Base-by-base conservation (phyloP, 1,139 yeast species). In the Scheffersomyces insectosa region DNA sequence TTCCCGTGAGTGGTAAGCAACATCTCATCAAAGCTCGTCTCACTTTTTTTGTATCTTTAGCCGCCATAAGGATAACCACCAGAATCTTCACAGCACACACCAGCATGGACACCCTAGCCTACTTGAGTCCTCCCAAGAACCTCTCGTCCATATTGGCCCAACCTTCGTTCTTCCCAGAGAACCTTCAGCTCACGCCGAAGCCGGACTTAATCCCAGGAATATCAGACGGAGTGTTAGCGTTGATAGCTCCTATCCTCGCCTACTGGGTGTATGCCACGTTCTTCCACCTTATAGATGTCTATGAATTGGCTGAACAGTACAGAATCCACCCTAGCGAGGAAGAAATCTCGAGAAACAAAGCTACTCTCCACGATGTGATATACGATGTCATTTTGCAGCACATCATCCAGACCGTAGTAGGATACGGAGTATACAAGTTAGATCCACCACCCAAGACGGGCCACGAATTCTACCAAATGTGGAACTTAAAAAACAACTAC, bases 311-410 rank as follows among this genome's bases (percentile, higher is more conserved):
- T 34, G 96, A 88, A 56, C 72, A 78, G 61, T 89, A 88, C 66
- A 75, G 98, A 50, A 88, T 93, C 42, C 99, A 93, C 62, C 93
- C 98, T 14, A 83, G 91, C 38, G 95, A 85, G 55, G 98, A 91
- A 62, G 89, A 89, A 45, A 60, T 73, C 38, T 63, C 78, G 42
- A 77, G 95, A 52, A 93, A 93, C 64, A 87, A 82, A 60, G 97
- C 89, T 11, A 63, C 88, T 0, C 65, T 83, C 43, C 42, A 56
- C 8, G 86, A 85, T 42, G 98, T 93, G 11, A 57, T 93, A 16
- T 73, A 79, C 50, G 97, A 93, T 52, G 99, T 93, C 40, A 55
- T 88, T 7, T 58, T 87, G 30, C 98, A 93, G 70, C 99, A 93
- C 60, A 48, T 82, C 3, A 75, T 93, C 45, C 99, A 93, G 67